Base-by-base conservation (phyloP, 805 yeast species). In the Hanseniaspora guilliermondii region DNA sequence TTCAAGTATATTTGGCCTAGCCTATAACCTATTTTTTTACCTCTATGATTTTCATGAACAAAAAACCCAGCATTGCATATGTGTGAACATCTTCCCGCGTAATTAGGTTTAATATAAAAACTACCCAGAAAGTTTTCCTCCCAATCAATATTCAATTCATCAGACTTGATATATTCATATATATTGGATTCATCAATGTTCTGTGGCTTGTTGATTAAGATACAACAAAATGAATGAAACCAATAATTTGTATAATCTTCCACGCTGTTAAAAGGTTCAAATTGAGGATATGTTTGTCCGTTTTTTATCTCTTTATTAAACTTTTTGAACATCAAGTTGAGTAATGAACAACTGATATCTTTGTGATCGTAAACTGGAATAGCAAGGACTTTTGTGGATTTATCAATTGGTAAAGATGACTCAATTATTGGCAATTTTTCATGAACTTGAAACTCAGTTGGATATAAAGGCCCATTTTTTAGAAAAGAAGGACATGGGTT, bases 41-140 rank as follows among this genome's bases (percentile, higher is more conserved):
- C 93, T 58, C 97, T 74, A 25, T 70, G 69, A 0, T 58, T 58
- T 8, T 73, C 71, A 56, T 76, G 76, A 6, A 89, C 95, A 11
- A 87, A 64, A 63, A 89, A 89, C 0, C 94, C 96, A 0, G 82
- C 96, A 65, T 89, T 89, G 62, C 96, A 87, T 30, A 79, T 82
- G 62, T 89, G 96, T 0, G 93, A 79, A 58, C 91, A 82, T 56
- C 95, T 76, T 8, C 95, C 96, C 2, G 73, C 68, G 64, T 88
- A 89, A 67, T 89, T 89, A 17, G 97, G 96, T 63, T 85, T 87
- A 61, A 88, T 73, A 65, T 83, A 85, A 64, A 82, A 85, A 2
- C 85, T 77, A 0, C 96, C 97, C 45, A 87, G 64, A 57, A 80
- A 76, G 6, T 60, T 58, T 0, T 70, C 62, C 4, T 71, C 68